These are phyloP conservation scores for Pythium phragmiticola DNA, from an alignment of 352 stramenopile genomes.

Conservation along the genomic window DNA sequence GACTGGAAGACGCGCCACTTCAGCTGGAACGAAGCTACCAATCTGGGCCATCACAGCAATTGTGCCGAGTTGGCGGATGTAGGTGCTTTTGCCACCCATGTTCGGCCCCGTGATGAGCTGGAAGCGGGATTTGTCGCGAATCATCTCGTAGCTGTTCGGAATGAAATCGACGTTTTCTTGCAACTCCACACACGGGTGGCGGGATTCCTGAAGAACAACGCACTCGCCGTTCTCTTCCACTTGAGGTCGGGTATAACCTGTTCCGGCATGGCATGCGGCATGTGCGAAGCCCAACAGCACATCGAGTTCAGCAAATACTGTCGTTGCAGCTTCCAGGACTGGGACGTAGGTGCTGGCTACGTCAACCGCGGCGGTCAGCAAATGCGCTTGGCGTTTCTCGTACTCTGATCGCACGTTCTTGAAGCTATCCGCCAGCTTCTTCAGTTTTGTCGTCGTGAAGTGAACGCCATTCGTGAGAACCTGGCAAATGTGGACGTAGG, in stretches of 20 bases:
- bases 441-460: conserved; percentile 94
- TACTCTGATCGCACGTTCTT: conserved; percentile 89
- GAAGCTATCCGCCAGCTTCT: conserved; percentile 83
- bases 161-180: conserved; percentile 97
- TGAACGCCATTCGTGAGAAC: conserved; percentile 98
- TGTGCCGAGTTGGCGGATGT: conserved; percentile 96
- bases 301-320: conserved; percentile 92
- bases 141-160: conserved; percentile 95
- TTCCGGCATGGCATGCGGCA: conserved; percentile 91
- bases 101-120: conserved; percentile 98
- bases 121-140: conserved; percentile 84
- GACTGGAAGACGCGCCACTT: conserved; percentile 89
- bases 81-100: conserved; percentile 99
- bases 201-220: conserved; percentile 77
- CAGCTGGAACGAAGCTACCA: conserved; percentile 95
- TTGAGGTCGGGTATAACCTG: conserved; percentile 64
- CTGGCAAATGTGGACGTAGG: conserved; percentile 90
- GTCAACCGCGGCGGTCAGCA: conserved; percentile 92
- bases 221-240: conserved; percentile 58
- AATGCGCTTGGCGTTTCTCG: conserved; percentile 85
- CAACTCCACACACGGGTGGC: conserved; percentile 98
- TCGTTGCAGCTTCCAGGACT: conserved; percentile 91
- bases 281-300: conserved; percentile 94
- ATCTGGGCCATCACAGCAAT: conserved; percentile 97
- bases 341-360: conserved; percentile 95